A percentile compares a stretch with the other conserved stretches of the same genome.
Evolutionary conservation across 805 yeast genomes (phyloP).

Genomic region (Hanseniaspora jakobsenii): DNA sequence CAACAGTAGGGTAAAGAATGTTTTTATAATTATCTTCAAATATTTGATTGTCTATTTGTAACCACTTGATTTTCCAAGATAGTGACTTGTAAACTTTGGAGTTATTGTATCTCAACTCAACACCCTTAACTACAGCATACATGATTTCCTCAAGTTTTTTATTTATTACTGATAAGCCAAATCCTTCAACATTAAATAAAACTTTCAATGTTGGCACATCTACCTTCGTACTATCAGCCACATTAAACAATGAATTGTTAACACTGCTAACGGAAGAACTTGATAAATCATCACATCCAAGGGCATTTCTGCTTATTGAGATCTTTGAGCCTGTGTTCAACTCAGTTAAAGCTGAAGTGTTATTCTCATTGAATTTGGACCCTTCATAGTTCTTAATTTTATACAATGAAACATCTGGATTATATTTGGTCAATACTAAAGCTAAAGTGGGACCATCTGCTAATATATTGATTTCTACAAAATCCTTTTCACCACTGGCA

Average conservation of each 20-base stretch:
- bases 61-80: conserved; percentile 78
- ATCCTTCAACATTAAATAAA: conserved; percentile 60
- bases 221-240: background rate
- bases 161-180: conserved; percentile 78
- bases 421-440: conserved; percentile 69
- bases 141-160: conserved; percentile 61
- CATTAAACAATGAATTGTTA: background rate
- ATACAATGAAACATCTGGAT: conserved; percentile 64
- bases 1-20: conserved; percentile 74
- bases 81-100: conserved; percentile 74
- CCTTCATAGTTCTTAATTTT: conserved; percentile 31
- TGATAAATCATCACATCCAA: too few species aligned
- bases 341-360: too few species aligned
- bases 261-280: background rate
- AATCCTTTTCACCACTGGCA: conserved; percentile 27
- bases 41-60: conserved; percentile 85
- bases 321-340: too few species aligned
- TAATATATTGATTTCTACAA: conserved; percentile 79
- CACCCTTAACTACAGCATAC: conserved; percentile 69
- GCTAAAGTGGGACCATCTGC: conserved; percentile 96
- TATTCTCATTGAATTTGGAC: too few species aligned
- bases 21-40: conserved; percentile 84
- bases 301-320: too few species aligned
- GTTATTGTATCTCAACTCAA: conserved; percentile 69
- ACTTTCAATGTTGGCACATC: conserved; percentile 24